These are phyloP conservation scores for Sphagnum contortum DNA, from an alignment of 225 moss, liverwort and hornwort genomes.

Conservation along the genomic window DNA sequence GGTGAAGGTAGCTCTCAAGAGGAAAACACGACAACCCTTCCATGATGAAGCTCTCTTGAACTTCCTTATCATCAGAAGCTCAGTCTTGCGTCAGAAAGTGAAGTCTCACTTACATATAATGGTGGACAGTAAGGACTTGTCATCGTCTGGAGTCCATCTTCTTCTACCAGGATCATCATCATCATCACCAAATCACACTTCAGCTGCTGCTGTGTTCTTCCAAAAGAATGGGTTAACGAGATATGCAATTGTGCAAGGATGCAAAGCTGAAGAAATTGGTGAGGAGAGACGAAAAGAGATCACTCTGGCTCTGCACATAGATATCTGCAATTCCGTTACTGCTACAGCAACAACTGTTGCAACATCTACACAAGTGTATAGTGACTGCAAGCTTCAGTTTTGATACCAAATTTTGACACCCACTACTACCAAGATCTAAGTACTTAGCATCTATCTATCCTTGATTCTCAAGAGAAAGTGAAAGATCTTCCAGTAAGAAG, in stretches of 20 bases:
- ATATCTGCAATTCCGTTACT: conserved; percentile 13
- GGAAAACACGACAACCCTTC: conserved; percentile 19
- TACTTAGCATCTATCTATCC: no score
- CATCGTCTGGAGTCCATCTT: conserved; percentile 10
- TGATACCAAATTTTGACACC: no score
- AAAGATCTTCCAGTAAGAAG: no score
- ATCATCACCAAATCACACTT: not conserved
- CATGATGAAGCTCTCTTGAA: conserved; percentile 20
- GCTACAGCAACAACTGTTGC: no score
- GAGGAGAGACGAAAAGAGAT: conserved; percentile 9
- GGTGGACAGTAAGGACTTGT: no score
- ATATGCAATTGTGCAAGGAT: conserved; percentile 33
- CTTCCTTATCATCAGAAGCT: conserved; percentile 31
- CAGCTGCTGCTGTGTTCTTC: conserved; percentile 2
- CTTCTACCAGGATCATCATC: conserved; percentile 8
- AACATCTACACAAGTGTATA: no score
- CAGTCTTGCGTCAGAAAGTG: conserved; percentile 31
- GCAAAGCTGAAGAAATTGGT: conserved; percentile 2
- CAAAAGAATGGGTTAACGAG: conserved; percentile 1
- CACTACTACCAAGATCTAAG: no score
- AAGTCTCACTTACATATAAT: conserved; percentile 25
- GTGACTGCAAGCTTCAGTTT: no score
- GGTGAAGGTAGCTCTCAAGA: conserved; percentile 33
- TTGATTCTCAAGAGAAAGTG: no score
- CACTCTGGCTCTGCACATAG: conserved; percentile 8